Conservation (phyloP, 257 asterid species). For the Solanum tarapatanum region DNA sequence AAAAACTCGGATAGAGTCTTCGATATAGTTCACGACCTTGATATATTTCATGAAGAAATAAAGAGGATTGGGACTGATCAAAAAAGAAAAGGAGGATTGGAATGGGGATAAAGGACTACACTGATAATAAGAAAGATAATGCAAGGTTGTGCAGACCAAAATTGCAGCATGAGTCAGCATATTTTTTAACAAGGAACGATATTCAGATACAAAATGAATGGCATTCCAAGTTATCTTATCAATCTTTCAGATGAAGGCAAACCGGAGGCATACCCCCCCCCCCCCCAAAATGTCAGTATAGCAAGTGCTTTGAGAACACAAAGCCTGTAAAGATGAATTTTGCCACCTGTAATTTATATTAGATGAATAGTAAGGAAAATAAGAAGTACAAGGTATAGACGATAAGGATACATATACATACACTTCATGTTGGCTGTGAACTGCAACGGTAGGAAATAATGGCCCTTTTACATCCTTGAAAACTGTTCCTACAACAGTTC, state of each 20-base stretch:
- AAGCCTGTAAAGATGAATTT: background rate
- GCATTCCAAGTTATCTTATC: background rate
- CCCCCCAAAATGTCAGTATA: background rate
- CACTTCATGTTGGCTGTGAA: conserved; percentile 97
- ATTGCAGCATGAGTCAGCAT: background rate
- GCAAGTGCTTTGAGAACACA: background rate
- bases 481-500: conserved; percentile 60
- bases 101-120: background rate
- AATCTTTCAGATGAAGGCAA: background rate
- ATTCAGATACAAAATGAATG: background rate
- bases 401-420: conserved; percentile 25
- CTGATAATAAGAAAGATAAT: background rate
- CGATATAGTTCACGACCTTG: background rate
- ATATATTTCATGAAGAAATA: background rate
- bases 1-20: background rate
- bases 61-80: background rate
- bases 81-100: background rate
- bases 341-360: background rate
- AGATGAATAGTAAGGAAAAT: background rate
- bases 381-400: background rate
- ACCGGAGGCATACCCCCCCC: background rate
- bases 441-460: conserved; percentile 82
- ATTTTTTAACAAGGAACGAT: background rate
- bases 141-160: background rate
- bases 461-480: conserved; percentile 79